Evolutionary conservation across 345 rosid species (phyloP), one percentile per base, ranked within the genome.

Genomic region (Xanthoceras sorbifolium): DNA sequence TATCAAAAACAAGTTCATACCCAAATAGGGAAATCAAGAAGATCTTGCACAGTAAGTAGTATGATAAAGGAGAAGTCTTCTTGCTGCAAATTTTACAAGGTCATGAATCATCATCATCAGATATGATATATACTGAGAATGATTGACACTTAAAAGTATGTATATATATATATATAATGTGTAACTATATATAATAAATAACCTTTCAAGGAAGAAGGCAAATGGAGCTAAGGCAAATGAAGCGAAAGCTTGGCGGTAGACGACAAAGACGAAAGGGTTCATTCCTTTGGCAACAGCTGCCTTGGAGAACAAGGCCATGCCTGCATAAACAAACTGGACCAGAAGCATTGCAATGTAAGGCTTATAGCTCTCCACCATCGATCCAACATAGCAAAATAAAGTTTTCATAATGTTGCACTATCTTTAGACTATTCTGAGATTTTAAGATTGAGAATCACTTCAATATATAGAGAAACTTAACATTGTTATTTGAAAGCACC

Each of bases 171-270:
- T 55, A 61, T 23, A 29, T 34, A 11, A 40, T 46, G 15, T 42
- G 25, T 3, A 38, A 20, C 6, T 8, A 32, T 3, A 17, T 22
- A 40, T 1, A 1, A 5, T 6, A 28, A 6, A 22, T 6, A 76
- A 95, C 99, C 98, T 95, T 79, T 95, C 94, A 20, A 92, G 80
- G 83, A 89, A 82, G 84, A 84, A 72, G 48, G 98, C 94, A 32
- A 93, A 85, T 29, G 98, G 99, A 74, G 92, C 84, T 17, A 95
- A 71, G 32, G 87, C 87, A 11, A 86, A 64, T 1, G 92, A 64
- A 60, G 99, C 98, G 9, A 93, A 85, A 78, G 94, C 96, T 76
- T 92, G 95, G 25, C 98, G 90, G 75, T 89, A 93, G 54, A 90
- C 87, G 9, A 93, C 97, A 20, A 95, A 93, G 50, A 87, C 93